A percentile compares a stretch with the other conserved stretches of the same genome.
Evolutionary conservation across 2,329 filamentous ascomycete species (phyloP).

Genomic region (Talaromyces sp.): DNA sequence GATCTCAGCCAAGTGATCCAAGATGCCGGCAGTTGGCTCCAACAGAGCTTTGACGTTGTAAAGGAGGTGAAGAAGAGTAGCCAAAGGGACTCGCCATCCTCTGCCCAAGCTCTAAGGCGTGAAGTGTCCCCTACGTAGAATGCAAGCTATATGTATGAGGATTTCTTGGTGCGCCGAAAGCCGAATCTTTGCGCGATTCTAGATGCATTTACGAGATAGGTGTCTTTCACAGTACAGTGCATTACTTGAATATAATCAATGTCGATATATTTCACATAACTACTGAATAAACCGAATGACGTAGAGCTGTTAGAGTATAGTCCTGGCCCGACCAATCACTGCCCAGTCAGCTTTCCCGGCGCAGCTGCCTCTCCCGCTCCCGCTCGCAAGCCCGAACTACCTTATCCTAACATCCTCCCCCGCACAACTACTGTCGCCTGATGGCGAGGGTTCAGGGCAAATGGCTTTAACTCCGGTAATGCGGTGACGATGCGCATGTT

Average conservation of each 20-base stretch:
- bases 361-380: not conserved
- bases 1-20: constrained; percentile 42
- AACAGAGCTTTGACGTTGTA: constrained; percentile 39
- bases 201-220: not conserved
- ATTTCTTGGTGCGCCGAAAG: not conserved
- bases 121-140: not conserved
- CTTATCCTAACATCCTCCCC: not conserved
- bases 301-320: not conserved
- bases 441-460: constrained; percentile 32
- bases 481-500: constrained; percentile 8
- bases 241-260: not conserved
- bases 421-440: constrained; percentile 5
- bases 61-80: constrained; percentile 24
- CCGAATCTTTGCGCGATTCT: not conserved
- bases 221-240: not conserved
- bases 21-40: constrained; percentile 43
- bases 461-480: constrained; percentile 42
- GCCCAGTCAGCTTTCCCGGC: not conserved
- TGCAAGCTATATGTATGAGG: not conserved
- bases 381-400: not conserved
- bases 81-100: constrained; percentile 10
- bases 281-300: not conserved
- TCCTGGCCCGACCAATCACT: not conserved
- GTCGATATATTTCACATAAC: not conserved
- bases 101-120: constrained; percentile 1